A percentile compares a stretch with the other conserved stretches of the same genome.
phyloP scores from a whole-genome alignment of 1,284 basidiomycete species.

The Cutaneotrichosporon sp. region DNA sequence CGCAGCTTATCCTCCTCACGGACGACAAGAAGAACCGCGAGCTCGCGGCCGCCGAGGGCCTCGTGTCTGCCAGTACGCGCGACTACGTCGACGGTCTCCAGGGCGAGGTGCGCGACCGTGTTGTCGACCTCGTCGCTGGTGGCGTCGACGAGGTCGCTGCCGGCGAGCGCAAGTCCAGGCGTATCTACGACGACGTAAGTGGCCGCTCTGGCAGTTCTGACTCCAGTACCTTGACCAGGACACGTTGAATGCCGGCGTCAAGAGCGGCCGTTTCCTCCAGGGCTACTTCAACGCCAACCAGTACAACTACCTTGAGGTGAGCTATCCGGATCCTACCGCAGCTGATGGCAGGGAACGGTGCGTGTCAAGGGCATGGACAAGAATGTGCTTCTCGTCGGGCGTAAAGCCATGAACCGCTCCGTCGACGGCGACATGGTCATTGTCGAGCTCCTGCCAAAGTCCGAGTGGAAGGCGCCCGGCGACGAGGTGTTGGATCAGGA shows the following conservation, averaged over 20 bases:
- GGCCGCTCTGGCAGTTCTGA: background rate
- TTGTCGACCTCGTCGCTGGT: constrained; percentile 74
- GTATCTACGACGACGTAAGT: constrained; percentile 70
- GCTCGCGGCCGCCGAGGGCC: constrained; percentile 64
- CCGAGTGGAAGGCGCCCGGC: constrained; percentile 86
- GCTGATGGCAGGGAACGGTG: constrained; percentile 64
- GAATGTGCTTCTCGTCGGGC: constrained; percentile 77
- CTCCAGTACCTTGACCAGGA: constrained; percentile 74
- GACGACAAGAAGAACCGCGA: constrained; percentile 83
- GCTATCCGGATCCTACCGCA: constrained; percentile 16
- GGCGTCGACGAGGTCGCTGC: constrained; percentile 53
- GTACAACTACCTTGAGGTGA: constrained; percentile 90
- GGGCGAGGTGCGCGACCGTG: constrained; percentile 52
- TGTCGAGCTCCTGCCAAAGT: constrained; percentile 79
- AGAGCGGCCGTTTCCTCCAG: constrained; percentile 75
- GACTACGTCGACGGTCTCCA: constrained; percentile 73
- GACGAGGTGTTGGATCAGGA: constrained; percentile 94
- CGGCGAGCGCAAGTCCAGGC: constrained; percentile 49
- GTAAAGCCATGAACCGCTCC: constrained; percentile 92
- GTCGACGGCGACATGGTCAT: constrained; percentile 92
- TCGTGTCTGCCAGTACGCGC: constrained; percentile 62
- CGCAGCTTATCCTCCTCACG: constrained; percentile 71
- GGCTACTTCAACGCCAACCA: constrained; percentile 93
- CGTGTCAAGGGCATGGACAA: constrained; percentile 66
- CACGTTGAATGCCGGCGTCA: constrained; percentile 74